Evolutionary conservation across 2,329 filamentous ascomycete species (phyloP), one percentile per base, ranked within the genome.

Genomic region (Helminthosporium solani): DNA sequence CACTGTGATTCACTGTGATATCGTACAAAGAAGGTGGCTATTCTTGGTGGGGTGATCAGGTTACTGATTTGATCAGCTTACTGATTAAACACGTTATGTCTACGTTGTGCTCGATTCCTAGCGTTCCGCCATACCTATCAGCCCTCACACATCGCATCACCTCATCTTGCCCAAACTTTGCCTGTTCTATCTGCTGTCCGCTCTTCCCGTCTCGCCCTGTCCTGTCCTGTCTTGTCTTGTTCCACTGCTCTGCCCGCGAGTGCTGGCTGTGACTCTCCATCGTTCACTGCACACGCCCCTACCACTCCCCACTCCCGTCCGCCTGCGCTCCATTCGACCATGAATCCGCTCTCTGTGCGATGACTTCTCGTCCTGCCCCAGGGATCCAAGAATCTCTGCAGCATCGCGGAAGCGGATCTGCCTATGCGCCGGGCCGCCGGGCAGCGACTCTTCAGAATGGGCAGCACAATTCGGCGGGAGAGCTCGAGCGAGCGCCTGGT

Each of bases 341-440:
- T 70, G 69, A 63, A 62, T 65, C 58, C 62, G 64, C 64, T 58
- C 56, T 63, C 56, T 53, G 63, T 71, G 70, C 68, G 58, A 73
- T 72, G 70, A 72, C 61, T 70, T 71, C 70, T 63, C 68, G 70
- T 68, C 66, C 68, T 70, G 66, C 63, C 58, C 63, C 60, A 63
- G 67, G 67, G 60, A 64, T 65, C 53, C 67, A 63, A 57, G 63
- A 68, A 56, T 61, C 58, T 61, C 63, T 64, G 49, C 69, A 70
- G 56, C 66, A 57, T 53, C 58, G 63, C 54, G 66, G 60, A 54
- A 64, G 58, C 56, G 63, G 54, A 21, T 37, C 40, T 36, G 41
- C 42, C 38, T 43, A 42, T 53, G 58, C 55, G 54, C 63, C 60
- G 49, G 56, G 45, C 52, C 62, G 60, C 48, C 57, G 57, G 42